Conservation (phyloP, 1,284 basidiomycete species). For the Ustilago cynodontis region DNA sequence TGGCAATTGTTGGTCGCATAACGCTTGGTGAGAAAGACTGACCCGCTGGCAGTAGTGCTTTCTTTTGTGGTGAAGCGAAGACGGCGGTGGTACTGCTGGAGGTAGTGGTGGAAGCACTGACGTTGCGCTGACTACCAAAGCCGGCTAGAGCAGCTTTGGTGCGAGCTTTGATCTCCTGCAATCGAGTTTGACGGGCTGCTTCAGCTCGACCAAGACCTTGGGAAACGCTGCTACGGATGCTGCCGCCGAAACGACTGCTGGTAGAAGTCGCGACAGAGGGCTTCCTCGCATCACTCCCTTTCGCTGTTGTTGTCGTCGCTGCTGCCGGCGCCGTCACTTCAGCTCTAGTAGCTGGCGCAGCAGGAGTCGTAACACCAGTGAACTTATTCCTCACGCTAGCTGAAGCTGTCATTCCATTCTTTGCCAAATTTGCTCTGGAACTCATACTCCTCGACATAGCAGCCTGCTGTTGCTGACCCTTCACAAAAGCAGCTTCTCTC, state of each 20-base stretch:
- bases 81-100: not conserved
- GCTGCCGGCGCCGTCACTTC: not conserved
- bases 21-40: conserved; percentile 41
- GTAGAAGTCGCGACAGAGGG: conserved; percentile 20
- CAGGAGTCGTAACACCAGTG: conserved; percentile 21
- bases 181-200: conserved; percentile 36
- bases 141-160: conserved; percentile 38
- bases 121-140: conserved; percentile 33
- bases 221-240: conserved; percentile 40
- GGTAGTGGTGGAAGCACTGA: conserved; percentile 13
- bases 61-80: conserved; percentile 4
- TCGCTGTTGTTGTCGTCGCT: not conserved
- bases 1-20: conserved; percentile 39
- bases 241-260: conserved; percentile 29
- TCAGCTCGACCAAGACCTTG: conserved; percentile 38
- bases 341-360: not conserved
- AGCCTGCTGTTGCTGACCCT: conserved; percentile 36
- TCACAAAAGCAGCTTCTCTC: conserved; percentile 28
- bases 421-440: conserved; percentile 18
- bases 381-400: conserved; percentile 31
- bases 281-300: conserved; percentile 4
- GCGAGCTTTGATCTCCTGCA: conserved; percentile 45
- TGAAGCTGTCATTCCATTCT: conserved; percentile 6
- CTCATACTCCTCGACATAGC: conserved; percentile 36
- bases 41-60: not conserved